A percentile compares a stretch with the other conserved stretches of the same genome.
phyloP scores from a whole-genome alignment of 495 filamentous ascomycete species.

The Usnea hakonensis region DNA sequence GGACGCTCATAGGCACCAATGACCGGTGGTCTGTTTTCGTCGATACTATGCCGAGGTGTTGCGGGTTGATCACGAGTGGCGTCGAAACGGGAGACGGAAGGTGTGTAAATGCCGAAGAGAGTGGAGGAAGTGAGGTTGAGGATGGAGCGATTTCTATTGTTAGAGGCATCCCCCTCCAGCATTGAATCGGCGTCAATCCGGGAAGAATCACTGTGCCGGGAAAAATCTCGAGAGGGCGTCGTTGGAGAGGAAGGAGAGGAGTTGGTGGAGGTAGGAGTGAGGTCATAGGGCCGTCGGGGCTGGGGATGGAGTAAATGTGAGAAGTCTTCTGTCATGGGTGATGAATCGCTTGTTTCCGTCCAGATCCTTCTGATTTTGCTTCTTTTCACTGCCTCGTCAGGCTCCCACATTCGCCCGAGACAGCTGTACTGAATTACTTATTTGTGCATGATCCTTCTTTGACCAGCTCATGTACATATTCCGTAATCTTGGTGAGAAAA shows the following conservation, averaged over 20 bases:
- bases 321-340: conserved; percentile 30
- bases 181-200: conserved; percentile 30
- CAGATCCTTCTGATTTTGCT: background rate
- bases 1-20: conserved; percentile 20
- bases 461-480: background rate
- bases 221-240: conserved; percentile 37
- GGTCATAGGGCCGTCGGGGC: conserved; percentile 67
- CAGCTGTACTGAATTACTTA: background rate
- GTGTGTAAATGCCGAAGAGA: conserved; percentile 82
- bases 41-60: conserved; percentile 37
- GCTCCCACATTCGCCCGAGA: background rate
- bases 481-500: background rate
- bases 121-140: conserved; percentile 86
- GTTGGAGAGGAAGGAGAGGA: conserved; percentile 39
- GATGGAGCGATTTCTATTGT: conserved; percentile 63
- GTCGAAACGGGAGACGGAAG: conserved; percentile 51
- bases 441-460: background rate
- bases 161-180: conserved; percentile 25
- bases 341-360: background rate
- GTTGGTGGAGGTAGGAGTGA: conserved; percentile 47
- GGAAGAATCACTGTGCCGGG: conserved; percentile 24
- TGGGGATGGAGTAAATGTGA: conserved; percentile 60
- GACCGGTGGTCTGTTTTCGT: conserved; percentile 18
- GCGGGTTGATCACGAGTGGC: conserved; percentile 43
- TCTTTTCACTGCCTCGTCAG: background rate